Evolutionary conservation across 208 protist genomes (phyloP), one percentile per base, ranked within the genome.

Genomic region (Herpetomonas samuelpessoai): DNA sequence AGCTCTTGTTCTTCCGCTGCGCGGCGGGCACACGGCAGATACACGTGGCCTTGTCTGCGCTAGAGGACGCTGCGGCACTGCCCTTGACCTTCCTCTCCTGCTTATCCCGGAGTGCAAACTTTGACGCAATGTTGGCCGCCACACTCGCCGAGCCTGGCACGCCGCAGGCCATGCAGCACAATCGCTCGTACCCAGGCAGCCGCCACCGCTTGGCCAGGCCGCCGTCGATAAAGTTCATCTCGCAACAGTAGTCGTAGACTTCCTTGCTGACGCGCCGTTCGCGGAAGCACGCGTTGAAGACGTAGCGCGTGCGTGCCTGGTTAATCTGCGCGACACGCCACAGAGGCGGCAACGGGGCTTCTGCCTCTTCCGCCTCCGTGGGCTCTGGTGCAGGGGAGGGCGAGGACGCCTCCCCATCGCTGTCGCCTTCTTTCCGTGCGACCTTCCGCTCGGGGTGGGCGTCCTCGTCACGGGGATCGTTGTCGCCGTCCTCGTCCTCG

Each of bases 261-360:
- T 88, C 86, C 28, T 77, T 74, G 2, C 57, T 65, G 24, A 95
- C 86, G 14, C 2, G 39, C 35, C 74, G 75, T 50, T 77, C 38
- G 24, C 75, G 71, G 29, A 65, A 74, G 61, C 71, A 89, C 22
- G 81, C 81, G 53, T 83, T 56, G 26, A 76, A 92, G 22, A 95
- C 88, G 66, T 85, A 86, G 52, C 88, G 85, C 12, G 88, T 95
- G 49, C 88, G 82, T 22, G 82, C 79, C 21, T 62, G 71, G 62
- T 95, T 95, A 68, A 95, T 95, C 0, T 68, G 55, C 1, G 88
- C 83, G 51, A 95, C 74, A 29, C 72, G 62, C 86, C 88, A 95
- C 21, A 94, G 67, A 21, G 88, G 88, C 12, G 88, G 88, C 0
- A 87, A 61, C 0, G 81, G 44, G 10, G 24, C 45, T 2, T 52